Evolutionary conservation across 805 yeast genomes (phyloP).

Genomic region (Myxozyma melibiosi): DNA sequence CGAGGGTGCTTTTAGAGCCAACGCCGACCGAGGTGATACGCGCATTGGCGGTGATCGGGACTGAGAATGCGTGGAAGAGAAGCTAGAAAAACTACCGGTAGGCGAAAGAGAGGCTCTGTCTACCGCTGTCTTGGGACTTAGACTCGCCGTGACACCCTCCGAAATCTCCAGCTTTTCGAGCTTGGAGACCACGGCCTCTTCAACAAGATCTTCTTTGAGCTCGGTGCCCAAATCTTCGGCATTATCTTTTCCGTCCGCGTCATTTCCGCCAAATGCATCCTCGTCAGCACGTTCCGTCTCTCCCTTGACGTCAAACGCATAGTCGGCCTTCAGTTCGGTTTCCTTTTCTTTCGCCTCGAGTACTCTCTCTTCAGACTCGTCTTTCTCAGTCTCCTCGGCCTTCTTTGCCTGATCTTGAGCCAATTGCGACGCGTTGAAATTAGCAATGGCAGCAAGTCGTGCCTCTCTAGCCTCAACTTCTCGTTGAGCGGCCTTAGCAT

Average conservation of each 20-base stretch:
- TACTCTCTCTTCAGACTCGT: neutral
- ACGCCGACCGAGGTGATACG: neutral
- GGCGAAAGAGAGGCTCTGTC: too few species aligned
- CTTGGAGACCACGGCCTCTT: slow-evolving; percentile 16
- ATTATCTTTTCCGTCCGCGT: neutral
- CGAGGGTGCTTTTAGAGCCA: neutral
- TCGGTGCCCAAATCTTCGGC: slow-evolving; percentile 16
- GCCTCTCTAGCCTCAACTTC: neutral
- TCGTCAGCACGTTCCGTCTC: slow-evolving; percentile 4
- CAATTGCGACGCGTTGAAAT: neutral
- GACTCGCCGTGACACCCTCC: too few species aligned
- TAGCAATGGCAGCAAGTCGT: neutral
- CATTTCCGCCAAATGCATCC: slow-evolving; percentile 6
- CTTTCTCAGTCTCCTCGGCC: neutral
- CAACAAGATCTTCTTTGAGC: slow-evolving; percentile 29
- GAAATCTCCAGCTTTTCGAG: neutral
- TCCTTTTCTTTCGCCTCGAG: neutral
- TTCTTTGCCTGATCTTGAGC: neutral
- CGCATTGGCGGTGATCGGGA: neutral
- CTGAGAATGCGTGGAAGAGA: neutral
- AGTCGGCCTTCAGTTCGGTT: neutral
- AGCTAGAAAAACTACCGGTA: too few species aligned
- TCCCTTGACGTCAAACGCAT: slow-evolving; percentile 6
- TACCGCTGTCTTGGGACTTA: too few species aligned
- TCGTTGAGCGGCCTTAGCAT: slow-evolving; percentile 1